phyloP scores from a whole-genome alignment of 805 yeast genomes.

The Candida ficus region DNA sequence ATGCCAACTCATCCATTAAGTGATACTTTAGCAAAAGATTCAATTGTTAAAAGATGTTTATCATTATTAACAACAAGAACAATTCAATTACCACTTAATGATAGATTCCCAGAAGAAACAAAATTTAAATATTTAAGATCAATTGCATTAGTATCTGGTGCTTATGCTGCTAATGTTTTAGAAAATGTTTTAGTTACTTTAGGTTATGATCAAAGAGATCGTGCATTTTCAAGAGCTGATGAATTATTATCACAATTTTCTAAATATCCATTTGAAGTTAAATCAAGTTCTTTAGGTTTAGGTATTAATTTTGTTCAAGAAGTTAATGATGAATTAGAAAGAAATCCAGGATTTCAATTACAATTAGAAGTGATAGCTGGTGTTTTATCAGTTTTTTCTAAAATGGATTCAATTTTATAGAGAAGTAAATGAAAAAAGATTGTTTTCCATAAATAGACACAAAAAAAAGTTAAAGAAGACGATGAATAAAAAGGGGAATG shows the following conservation, averaged over 20 bases:
- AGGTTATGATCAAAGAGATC: slow-evolving; percentile 84
- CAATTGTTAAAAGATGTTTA: slow-evolving; percentile 67
- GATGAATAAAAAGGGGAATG: too few relatives aligned
- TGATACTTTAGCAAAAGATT: slow-evolving; percentile 80
- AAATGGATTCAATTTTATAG: slow-evolving; percentile 84
- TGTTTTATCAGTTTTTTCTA: slow-evolving; percentile 81
- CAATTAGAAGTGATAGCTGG: slow-evolving; percentile 90
- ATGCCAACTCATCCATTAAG: slow-evolving; percentile 98
- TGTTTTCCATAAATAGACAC: too few relatives aligned
- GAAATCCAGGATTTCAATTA: slow-evolving; percentile 43
- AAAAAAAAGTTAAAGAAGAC: background rate
- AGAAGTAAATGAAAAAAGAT: too few relatives aligned
- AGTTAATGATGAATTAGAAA: slow-evolving; percentile 39
- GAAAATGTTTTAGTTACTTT: slow-evolving; percentile 79
- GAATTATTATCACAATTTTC: slow-evolving; percentile 78
- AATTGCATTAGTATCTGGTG: slow-evolving; percentile 76
- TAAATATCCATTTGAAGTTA: slow-evolving; percentile 74
- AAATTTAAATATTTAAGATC: slow-evolving; percentile 72
- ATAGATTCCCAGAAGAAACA: slow-evolving; percentile 64
- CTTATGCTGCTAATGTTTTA: slow-evolving; percentile 93
- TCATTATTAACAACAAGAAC: slow-evolving; percentile 68
- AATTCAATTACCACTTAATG: slow-evolving; percentile 48
- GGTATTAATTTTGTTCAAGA: slow-evolving; percentile 60
- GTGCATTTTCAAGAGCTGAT: slow-evolving; percentile 91
- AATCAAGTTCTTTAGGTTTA: slow-evolving; percentile 57